Base-by-base conservation (phyloP, 352 stramenopile species). In the Pythium coloratum region DNA sequence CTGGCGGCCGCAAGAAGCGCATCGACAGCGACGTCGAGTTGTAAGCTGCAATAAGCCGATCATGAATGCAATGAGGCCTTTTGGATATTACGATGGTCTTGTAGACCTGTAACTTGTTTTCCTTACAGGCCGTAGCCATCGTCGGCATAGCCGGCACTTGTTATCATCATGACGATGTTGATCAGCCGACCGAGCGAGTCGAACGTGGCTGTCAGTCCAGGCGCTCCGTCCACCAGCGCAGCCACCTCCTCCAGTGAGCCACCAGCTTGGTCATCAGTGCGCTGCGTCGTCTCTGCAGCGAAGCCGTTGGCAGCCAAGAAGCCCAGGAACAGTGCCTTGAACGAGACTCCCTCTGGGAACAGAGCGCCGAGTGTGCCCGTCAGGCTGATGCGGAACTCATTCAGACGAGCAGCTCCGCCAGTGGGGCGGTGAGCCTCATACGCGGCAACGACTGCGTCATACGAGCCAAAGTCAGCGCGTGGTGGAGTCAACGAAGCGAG, bases 21-120 rank as follows among this genome's bases (percentile, higher is more conserved):
- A 69, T 88, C 10, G 82, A 88, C 62, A 91, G 80, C 61, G 82
- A 91, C 40, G 69, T 90, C 36, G 82, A 90, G 59, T 71, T 90
- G 13, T 90, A 78, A 66, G 12, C 32, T 40, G 34, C 26, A 38
- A 47, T 30, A 50, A 44, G 12, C 13, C 30, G 14, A 40, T 46
- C 34, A 49, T 24, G 33, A 59, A 53, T 34, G 56, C 49, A 62
- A 14, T 16, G n/a, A 47, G 26, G 7, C 1, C 1, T 13, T 30
- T 53, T 30, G n/a, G 16, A 53, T 53, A 53, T 53, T 40, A 44
- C 6, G 8, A 6, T 61, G 28, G 30, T 28, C 12, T 6, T 24
- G n/a, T 59, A 20, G 9, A 33, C 54, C 2, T 28, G 4, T 32
- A 20, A 12, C 24, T 36, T 59, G 6, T 13, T 51, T 18, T 33